Evolutionary conservation across 345 rosid species (phyloP).

Genomic region (Garcia nutans): DNA sequence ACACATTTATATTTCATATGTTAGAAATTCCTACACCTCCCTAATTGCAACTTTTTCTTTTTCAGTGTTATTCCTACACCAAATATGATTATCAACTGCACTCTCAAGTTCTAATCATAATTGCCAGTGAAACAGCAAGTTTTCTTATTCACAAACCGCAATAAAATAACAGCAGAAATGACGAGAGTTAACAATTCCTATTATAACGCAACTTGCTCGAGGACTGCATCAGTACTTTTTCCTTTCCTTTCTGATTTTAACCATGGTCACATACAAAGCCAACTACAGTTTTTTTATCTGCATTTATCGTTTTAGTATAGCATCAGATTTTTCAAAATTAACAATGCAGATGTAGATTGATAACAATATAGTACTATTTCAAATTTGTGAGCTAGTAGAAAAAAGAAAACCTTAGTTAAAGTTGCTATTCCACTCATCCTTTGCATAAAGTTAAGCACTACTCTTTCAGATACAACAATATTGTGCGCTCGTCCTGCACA

Average conservation of each 20-base stretch:
- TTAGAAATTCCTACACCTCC: background rate
- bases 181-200: background rate
- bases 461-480: slow-evolving; percentile 88
- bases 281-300: background rate
- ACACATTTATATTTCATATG: background rate
- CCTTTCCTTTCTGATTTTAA: background rate
- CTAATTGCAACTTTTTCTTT: background rate
- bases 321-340: slow-evolving; percentile 1
- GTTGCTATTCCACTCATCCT: slow-evolving; percentile 99
- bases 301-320: background rate
- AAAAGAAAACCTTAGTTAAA: slow-evolving; percentile 64
- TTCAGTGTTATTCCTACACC: background rate
- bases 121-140: background rate
- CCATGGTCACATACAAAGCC: background rate
- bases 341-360: background rate
- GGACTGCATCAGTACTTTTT: background rate
- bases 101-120: background rate
- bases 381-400: background rate
- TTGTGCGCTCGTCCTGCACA: slow-evolving; percentile 71
- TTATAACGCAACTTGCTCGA: background rate
- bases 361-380: background rate
- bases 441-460: slow-evolving; percentile 92
- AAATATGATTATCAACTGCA: background rate
- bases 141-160: background rate
- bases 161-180: background rate